These are phyloP conservation scores for Leishmania aethiopica DNA, from an alignment of 208 protist genomes.

Conservation along the genomic window DNA sequence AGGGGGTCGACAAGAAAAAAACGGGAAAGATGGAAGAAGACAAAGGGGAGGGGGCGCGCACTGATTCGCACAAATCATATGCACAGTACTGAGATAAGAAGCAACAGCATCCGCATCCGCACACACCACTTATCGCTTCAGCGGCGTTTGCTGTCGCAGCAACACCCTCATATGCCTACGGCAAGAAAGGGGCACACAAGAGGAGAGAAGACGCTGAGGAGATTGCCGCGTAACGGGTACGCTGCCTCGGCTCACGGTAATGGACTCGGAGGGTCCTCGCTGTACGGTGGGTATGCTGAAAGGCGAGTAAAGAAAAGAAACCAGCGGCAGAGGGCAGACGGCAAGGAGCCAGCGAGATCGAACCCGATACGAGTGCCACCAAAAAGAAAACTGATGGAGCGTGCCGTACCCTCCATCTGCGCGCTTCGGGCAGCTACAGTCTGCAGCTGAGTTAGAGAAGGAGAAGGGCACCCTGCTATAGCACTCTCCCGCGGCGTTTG, in stretches of 20 bases:
- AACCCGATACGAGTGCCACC: not conserved
- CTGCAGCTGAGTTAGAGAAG: not conserved
- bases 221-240: not conserved
- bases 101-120: not conserved
- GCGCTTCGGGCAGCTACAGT: not conserved
- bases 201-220: not conserved
- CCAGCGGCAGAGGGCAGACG: not conserved
- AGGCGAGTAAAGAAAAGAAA: not conserved
- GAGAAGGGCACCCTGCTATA: not conserved
- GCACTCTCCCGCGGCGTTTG: slow-evolving; percentile 1
- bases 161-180: not conserved
- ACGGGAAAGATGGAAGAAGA: not conserved
- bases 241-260: not conserved
- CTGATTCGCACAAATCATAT: not conserved
- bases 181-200: not conserved
- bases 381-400: not conserved
- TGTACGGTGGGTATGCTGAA: not conserved
- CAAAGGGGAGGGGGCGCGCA: not conserved
- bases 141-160: not conserved
- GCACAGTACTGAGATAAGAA: not conserved
- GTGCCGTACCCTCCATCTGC: not conserved
- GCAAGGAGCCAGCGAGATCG: not conserved
- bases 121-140: not conserved
- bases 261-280: not conserved
- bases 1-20: not conserved